Base-by-base conservation (phyloP, 345 rosid species). In the Populus pruinosa region DNA sequence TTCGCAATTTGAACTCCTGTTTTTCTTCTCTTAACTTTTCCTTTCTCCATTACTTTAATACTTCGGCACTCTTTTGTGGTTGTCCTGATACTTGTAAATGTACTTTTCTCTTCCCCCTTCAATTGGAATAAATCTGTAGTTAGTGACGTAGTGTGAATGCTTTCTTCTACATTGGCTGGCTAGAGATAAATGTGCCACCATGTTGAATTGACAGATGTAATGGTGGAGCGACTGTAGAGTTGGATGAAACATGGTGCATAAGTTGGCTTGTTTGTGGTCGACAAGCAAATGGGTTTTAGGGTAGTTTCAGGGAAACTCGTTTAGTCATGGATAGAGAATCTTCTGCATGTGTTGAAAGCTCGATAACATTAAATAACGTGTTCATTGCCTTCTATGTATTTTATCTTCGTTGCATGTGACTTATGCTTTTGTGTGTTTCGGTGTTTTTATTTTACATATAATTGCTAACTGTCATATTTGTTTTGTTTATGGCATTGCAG, bases 401-500 rank as follows among this genome's bases (percentile, higher is more conserved):
- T 59, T 25, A 31, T 17, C 7, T 25, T 47, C 8, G 38, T 44
- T 74, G 29, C 33, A 16, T 23, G 31, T 5, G 25, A 23, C 23
- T 29, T 47, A 2, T 47, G 70, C 36, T 33, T 61, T 33, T 69
- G 73, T 8, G 9, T 20, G 20, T 5, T 62, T 17, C 2, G 21
- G 59, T 31, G 5, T 47, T 35, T n/a, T 76, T 21, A 2, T 25
- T 12, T 8, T 56, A 35, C 72, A 13, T 16, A 8, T 38, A 67
- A 33, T 71, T 64, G 49, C 78, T 71, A 33, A 67, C 72, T 29
- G 13, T 8, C 41, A 8, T 16, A 23, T 43, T 33, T 33, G 3
- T 35, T 72, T 39, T 70, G 66, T 25, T 59, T 62, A 23, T 70
- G 33, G 43, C 25, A 2, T 59, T 79, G 79, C 90, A 90, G 93